Evolutionary conservation across 257 asterid species (phyloP).

Genomic region (Coffea eugenioides): DNA sequence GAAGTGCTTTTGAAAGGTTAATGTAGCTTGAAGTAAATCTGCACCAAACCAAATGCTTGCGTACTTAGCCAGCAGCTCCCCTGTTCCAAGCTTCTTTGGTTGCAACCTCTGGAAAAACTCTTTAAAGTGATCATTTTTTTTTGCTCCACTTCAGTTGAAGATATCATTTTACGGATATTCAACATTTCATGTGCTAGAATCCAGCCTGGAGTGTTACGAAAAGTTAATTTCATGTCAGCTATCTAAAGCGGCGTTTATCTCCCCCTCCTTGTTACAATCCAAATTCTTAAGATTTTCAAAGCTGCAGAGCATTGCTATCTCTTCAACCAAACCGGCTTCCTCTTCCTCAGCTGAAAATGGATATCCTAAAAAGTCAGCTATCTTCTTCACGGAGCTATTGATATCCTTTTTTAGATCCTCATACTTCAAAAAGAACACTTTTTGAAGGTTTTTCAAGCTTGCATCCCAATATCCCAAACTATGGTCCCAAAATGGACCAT

Average conservation of each 20-base stretch:
- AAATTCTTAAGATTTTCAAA: slow-evolving; percentile 41
- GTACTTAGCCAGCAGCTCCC: neutral
- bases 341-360: slow-evolving; percentile 44
- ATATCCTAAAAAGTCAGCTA: slow-evolving; percentile 46
- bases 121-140: neutral
- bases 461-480: slow-evolving; percentile 48
- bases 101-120: neutral
- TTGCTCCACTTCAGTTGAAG: too few relatives aligned
- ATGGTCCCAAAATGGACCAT: slow-evolving; percentile 67
- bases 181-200: too few relatives aligned
- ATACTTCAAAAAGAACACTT: slow-evolving; percentile 37
- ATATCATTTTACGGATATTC: too few relatives aligned
- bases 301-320: slow-evolving; percentile 37
- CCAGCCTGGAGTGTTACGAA: too few relatives aligned
- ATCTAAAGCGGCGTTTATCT: too few relatives aligned
- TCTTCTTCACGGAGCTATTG: slow-evolving; percentile 22
- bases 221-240: too few relatives aligned
- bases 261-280: slow-evolving; percentile 43
- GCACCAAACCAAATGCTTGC: slow-evolving; percentile 53
- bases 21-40: slow-evolving; percentile 29
- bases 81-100: neutral
- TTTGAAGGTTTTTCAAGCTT: slow-evolving; percentile 27
- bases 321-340: slow-evolving; percentile 34
- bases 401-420: slow-evolving; percentile 47
- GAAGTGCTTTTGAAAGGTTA: slow-evolving; percentile 23